phyloP scores from a whole-genome alignment of 352 stramenopile genomes.

The Phytophthora cactorum region DNA sequence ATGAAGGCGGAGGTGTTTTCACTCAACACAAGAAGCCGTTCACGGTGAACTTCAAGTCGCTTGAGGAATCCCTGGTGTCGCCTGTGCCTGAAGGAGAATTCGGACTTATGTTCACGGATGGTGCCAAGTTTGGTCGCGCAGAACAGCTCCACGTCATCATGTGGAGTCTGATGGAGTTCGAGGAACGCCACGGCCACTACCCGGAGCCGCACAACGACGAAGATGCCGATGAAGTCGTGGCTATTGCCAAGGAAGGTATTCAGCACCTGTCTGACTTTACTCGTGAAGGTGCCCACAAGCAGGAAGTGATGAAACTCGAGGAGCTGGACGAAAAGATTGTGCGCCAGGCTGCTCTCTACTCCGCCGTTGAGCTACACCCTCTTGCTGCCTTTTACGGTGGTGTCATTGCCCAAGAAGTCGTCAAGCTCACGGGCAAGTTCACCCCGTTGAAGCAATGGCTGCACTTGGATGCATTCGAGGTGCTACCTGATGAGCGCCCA shows the following conservation, averaged over 20 bases:
- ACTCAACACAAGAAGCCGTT: constrained; percentile 89
- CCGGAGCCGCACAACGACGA: constrained; percentile 70
- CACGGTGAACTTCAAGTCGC: constrained; percentile 72
- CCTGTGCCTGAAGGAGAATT: constrained; percentile 75
- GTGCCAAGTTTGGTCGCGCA: constrained; percentile 86
- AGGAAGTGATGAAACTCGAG: constrained; percentile 67
- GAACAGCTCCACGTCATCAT: constrained; percentile 82
- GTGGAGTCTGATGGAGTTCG: constrained; percentile 85
- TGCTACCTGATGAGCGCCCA: constrained; percentile 69
- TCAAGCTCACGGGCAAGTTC: constrained; percentile 91
- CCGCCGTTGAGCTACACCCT: constrained; percentile 78
- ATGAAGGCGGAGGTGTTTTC: constrained; percentile 80
- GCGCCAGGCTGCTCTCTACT: constrained; percentile 61
- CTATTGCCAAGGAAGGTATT: constrained; percentile 69
- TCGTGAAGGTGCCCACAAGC: constrained; percentile 41
- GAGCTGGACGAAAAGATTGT: constrained; percentile 76
- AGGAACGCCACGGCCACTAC: constrained; percentile 67
- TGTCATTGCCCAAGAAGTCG: constrained; percentile 85
- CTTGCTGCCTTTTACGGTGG: constrained; percentile 85
- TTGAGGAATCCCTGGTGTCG: constrained; percentile 72
- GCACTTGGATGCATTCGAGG: constrained; percentile 84
- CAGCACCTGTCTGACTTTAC: constrained; percentile 73
- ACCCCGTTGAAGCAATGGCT: constrained; percentile 87
- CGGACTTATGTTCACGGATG: constrained; percentile 88
- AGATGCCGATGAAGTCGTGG: constrained; percentile 69